Conservation (phyloP, 2,329 filamentous ascomycete genomes). For the Penicillium expansum region DNA sequence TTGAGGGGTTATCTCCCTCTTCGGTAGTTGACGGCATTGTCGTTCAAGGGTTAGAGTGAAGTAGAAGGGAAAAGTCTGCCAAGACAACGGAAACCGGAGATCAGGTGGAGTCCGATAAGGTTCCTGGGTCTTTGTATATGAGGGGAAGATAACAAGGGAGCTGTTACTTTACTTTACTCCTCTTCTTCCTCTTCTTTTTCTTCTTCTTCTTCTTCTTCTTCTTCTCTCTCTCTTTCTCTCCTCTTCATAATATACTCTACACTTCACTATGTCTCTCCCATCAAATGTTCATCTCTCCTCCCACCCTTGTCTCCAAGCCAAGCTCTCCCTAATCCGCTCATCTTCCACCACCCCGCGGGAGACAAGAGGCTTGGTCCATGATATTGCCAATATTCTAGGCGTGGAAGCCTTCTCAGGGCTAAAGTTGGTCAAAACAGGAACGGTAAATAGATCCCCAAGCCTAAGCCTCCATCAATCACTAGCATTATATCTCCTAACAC, state of each 20-base stretch:
- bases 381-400: constrained; percentile 78
- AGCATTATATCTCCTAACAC: background rate
- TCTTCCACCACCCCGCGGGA: constrained; percentile 67
- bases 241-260: background rate
- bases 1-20: background rate
- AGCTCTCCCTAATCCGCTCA: constrained; percentile 85
- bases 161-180: background rate
- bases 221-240: constrained; percentile 1
- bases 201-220: background rate
- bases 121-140: background rate
- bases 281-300: constrained; percentile 69
- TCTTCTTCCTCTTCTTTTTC: constrained; percentile 1
- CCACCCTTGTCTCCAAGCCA: constrained; percentile 82
- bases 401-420: constrained; percentile 76
- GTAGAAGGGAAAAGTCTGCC: background rate
- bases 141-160: constrained; percentile 14
- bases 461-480: constrained; percentile 4
- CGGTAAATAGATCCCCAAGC: constrained; percentile 52
- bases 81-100: constrained; percentile 7
- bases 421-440: constrained; percentile 56
- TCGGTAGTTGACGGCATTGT: background rate
- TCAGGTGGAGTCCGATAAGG: constrained; percentile 9
- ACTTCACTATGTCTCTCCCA: constrained; percentile 42
- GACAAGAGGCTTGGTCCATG: constrained; percentile 77
- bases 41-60: background rate